A percentile compares a stretch with the other conserved stretches of the same genome.
phyloP scores from a whole-genome alignment of 2,329 filamentous ascomycete species.

The Colletotrichum neosansevieriae region DNA sequence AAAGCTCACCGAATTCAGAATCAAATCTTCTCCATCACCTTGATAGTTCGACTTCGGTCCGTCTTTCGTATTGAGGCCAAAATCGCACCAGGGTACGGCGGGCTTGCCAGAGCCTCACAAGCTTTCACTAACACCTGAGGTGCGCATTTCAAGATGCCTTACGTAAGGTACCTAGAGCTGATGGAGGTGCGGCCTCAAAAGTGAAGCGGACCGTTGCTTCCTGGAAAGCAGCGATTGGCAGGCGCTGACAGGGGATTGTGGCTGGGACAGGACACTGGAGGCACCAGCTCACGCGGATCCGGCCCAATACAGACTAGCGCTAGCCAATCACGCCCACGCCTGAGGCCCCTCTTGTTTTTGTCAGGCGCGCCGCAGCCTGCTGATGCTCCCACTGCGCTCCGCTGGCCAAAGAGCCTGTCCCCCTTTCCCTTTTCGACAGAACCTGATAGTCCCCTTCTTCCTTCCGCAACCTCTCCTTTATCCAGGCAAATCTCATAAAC shows the following conservation, averaged over 20 bases:
- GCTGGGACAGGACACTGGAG: constrained; percentile 28
- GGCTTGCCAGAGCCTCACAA: background rate
- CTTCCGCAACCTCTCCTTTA: constrained; percentile 27
- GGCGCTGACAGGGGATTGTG: constrained; percentile 13
- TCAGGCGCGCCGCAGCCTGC: constrained; percentile 36
- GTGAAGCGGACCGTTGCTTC: constrained; percentile 22
- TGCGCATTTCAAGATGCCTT: background rate
- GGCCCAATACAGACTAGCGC: constrained; percentile 12
- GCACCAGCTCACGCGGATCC: constrained; percentile 30
- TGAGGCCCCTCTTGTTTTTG: constrained; percentile 35
- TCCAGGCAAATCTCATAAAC: constrained; percentile 24
- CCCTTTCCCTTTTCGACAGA: constrained; percentile 38
- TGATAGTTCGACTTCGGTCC: background rate
- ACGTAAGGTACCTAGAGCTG: background rate
- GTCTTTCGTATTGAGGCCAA: background rate
- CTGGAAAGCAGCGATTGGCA: constrained; percentile 15
- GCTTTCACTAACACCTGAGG: background rate
- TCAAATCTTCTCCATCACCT: background rate
- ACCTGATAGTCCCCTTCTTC: constrained; percentile 10
- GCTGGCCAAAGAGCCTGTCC: constrained; percentile 19
- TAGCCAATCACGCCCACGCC: constrained; percentile 1
- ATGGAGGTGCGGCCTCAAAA: background rate
- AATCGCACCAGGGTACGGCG: background rate
- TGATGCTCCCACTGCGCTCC: constrained; percentile 3
- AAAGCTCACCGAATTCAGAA: background rate